phyloP scores from a whole-genome alignment of 225 moss, liverwort and hornwort species.

The Pseudisothecium myosuroides region DNA sequence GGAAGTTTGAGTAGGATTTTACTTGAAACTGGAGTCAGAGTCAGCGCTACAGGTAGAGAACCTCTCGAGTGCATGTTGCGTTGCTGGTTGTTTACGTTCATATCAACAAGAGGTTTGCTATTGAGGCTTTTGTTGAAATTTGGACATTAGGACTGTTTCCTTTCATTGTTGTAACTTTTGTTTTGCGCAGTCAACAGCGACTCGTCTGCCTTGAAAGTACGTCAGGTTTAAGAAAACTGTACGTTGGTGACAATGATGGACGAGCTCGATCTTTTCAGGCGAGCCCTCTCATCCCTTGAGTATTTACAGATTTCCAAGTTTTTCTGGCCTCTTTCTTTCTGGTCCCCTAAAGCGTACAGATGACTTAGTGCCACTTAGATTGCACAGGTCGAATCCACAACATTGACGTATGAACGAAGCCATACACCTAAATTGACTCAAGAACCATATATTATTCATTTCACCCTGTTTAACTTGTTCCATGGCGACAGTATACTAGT shows the following conservation, averaged over 20 bases:
- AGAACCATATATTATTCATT: background rate
- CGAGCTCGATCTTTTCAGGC: background rate
- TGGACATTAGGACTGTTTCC: too few relatives aligned
- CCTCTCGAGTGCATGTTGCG: too few relatives aligned
- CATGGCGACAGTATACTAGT: background rate
- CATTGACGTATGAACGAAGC: background rate
- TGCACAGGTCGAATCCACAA: background rate
- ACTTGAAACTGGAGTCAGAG: background rate
- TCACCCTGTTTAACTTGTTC: too few relatives aligned
- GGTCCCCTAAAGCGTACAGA: background rate
- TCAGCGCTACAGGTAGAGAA: background rate
- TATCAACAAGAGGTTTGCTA: background rate
- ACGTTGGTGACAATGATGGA: background rate
- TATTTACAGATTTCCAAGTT: background rate
- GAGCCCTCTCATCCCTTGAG: background rate
- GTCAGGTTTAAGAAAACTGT: background rate
- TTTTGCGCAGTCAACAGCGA: background rate
- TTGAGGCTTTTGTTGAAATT: background rate
- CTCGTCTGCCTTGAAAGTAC: background rate
- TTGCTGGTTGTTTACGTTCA: background rate
- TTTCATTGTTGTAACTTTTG: background rate
- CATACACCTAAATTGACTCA: background rate
- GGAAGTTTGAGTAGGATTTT: background rate
- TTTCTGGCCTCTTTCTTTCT: background rate
- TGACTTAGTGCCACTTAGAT: background rate